A percentile compares a stretch with the other conserved stretches of the same genome.
Conservation (phyloP, 2,329 filamentous ascomycete genomes). For the Fusarium abutilonis region DNA sequence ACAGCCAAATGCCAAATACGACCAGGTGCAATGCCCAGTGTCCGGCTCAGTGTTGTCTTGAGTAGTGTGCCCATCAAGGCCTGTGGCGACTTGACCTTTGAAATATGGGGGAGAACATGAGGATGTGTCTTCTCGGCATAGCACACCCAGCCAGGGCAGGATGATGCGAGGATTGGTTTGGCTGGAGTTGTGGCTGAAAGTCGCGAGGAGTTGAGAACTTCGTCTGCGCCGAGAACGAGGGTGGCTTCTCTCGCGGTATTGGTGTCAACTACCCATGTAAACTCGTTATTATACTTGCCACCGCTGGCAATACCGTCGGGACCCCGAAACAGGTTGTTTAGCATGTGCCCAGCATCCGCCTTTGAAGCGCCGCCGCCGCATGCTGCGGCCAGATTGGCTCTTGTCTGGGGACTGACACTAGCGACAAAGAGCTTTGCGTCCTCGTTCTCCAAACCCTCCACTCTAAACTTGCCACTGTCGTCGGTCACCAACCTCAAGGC, state of each 20-base stretch:
- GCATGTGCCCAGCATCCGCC: conserved; percentile 79
- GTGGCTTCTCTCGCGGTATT: conserved; percentile 84
- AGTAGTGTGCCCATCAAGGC: conserved; percentile 89
- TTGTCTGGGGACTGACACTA: conserved; percentile 89
- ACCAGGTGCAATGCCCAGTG: conserved; percentile 75
- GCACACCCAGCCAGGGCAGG: conserved; percentile 97
- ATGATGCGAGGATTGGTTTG: conserved; percentile 81
- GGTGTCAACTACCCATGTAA: conserved; percentile 91
- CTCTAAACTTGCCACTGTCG: conserved; percentile 48
- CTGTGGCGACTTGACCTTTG: conserved; percentile 91
- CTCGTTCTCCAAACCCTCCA: conserved; percentile 65
- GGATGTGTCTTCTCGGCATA: conserved; percentile 99
- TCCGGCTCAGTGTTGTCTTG: conserved; percentile 83
- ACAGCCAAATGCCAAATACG: conserved; percentile 94
- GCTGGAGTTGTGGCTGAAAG: conserved; percentile 35
- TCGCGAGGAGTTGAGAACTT: conserved; percentile 61
- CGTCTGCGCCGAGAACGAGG: conserved; percentile 80
- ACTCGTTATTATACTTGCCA: conserved; percentile 78
- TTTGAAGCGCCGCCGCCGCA: conserved; percentile 78
- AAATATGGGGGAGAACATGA: conserved; percentile 89
- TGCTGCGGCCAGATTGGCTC: conserved; percentile 88
- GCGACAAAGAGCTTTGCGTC: conserved; percentile 86
- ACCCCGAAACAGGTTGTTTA: conserved; percentile 79
- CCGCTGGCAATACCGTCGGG: conserved; percentile 73
- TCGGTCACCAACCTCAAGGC: conserved; percentile 55